A percentile compares a stretch with the other conserved stretches of the same genome.
phyloP scores from a whole-genome alignment of 225 moss, liverwort and hornwort genomes.

The Ulota crispa region DNA sequence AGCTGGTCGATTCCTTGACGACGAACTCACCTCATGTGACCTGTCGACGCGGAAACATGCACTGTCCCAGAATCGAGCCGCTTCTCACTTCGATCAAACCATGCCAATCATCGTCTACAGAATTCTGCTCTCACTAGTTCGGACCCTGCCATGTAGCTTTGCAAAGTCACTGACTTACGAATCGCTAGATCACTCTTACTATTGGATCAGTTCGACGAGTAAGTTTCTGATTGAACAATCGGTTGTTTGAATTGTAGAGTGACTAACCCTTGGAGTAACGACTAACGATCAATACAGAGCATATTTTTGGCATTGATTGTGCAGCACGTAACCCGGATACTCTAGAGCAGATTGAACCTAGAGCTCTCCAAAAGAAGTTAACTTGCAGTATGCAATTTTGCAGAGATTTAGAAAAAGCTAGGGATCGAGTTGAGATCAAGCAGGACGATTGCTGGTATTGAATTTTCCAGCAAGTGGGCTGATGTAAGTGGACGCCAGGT shows the following conservation, averaged over 20 bases:
- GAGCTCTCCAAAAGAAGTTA: neutral
- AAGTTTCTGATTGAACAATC: neutral
- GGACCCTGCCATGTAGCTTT: neutral
- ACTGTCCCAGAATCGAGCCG: too few species aligned
- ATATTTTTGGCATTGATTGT: neutral
- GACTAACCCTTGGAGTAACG: neutral
- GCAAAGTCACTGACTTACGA: neutral
- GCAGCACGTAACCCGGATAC: neutral
- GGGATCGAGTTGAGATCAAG: too few species aligned
- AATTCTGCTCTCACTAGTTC: neutral
- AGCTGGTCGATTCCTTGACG: neutral
- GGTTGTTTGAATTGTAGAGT: neutral
- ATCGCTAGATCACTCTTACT: neutral
- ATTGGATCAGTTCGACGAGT: neutral
- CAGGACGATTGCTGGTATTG: too few species aligned
- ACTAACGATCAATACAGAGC: neutral
- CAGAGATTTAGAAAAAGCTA: too few species aligned
- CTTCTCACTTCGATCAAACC: neutral
- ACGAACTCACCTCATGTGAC: neutral
- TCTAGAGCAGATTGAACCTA: neutral
- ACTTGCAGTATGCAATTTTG: too few species aligned
- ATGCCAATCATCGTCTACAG: neutral
- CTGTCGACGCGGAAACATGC: slow-evolving; percentile 4
- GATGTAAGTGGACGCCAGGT: too few species aligned
- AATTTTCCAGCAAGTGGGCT: too few species aligned